Evolutionary conservation across 1,284 basidiomycete genomes (phyloP).

Genomic region (Puccinia triticina): DNA sequence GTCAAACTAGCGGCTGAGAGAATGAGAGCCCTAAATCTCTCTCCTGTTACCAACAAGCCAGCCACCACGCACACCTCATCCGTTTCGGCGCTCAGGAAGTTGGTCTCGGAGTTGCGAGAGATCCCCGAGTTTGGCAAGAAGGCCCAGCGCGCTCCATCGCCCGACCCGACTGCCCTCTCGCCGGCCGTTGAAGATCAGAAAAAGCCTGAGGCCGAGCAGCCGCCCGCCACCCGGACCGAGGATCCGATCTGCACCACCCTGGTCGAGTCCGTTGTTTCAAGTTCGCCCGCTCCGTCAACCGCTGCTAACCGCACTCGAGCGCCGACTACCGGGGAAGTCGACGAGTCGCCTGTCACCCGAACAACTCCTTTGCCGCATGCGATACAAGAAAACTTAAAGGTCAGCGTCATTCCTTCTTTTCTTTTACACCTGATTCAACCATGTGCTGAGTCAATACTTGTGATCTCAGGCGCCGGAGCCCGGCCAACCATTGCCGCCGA

Average conservation of each 20-base stretch:
- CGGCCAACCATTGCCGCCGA: constrained; percentile 15
- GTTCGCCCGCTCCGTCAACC: constrained; percentile 11
- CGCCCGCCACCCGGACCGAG: not conserved
- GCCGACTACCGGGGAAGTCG: not conserved
- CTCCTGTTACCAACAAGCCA: constrained; percentile 10
- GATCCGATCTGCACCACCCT: not conserved
- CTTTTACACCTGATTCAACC: not conserved
- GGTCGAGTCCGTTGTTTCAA: constrained; percentile 24
- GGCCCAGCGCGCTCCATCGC: too few species aligned
- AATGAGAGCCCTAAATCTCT: constrained; percentile 22
- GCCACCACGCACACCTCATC: not conserved
- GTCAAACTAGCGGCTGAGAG: constrained; percentile 5
- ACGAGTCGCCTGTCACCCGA: not conserved
- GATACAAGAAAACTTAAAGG: not conserved
- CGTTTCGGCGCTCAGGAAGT: constrained; percentile 1
- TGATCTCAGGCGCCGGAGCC: constrained; percentile 27
- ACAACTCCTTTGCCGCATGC: not conserved
- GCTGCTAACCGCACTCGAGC: not conserved
- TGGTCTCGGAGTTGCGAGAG: constrained; percentile 17
- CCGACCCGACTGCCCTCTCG: not conserved
- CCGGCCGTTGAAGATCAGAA: not conserved
- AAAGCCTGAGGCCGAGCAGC: not conserved
- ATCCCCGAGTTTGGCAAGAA: constrained; percentile 29
- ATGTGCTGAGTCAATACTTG: not conserved
- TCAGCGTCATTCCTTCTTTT: not conserved